These are phyloP conservation scores for Ceratopteris richardii DNA, from an alignment of 75 land plant genomes.

Conservation along the genomic window DNA sequence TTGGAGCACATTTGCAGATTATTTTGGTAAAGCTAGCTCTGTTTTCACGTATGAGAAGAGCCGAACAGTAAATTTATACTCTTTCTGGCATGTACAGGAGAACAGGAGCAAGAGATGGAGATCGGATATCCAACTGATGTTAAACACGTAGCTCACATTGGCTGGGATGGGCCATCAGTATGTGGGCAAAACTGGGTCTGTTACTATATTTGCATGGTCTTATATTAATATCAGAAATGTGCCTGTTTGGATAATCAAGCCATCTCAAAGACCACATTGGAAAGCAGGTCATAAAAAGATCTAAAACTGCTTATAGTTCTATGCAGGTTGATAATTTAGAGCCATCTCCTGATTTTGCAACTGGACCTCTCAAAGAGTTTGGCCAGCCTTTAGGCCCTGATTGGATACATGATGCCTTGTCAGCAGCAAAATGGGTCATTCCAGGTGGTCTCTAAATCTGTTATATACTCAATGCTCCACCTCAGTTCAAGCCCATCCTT, in stretches of 20 bases:
- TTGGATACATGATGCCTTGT: constrained; percentile 31
- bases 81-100: constrained; percentile 13
- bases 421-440: constrained; percentile 25
- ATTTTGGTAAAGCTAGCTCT: not conserved
- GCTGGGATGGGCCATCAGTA: constrained; percentile 68
- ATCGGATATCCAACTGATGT: constrained; percentile 88
- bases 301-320: not conserved
- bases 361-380: constrained; percentile 34
- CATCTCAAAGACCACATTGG: not conserved
- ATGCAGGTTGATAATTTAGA: constrained; percentile 63
- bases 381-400: constrained; percentile 30
- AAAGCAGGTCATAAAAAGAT: not conserved
- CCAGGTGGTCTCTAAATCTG: no score
- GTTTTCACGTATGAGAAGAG: not conserved
- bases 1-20: not conserved
- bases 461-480: no score
- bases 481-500: no score
- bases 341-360: constrained; percentile 48
- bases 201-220: not conserved
- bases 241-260: no score
- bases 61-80: not conserved
- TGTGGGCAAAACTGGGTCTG: constrained; percentile 67
- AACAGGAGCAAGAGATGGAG: constrained; percentile 67
- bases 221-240: not conserved
- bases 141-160: constrained; percentile 75